Evolutionary conservation across 306 rosid species (phyloP).

Genomic region (Malus sylvestris): DNA sequence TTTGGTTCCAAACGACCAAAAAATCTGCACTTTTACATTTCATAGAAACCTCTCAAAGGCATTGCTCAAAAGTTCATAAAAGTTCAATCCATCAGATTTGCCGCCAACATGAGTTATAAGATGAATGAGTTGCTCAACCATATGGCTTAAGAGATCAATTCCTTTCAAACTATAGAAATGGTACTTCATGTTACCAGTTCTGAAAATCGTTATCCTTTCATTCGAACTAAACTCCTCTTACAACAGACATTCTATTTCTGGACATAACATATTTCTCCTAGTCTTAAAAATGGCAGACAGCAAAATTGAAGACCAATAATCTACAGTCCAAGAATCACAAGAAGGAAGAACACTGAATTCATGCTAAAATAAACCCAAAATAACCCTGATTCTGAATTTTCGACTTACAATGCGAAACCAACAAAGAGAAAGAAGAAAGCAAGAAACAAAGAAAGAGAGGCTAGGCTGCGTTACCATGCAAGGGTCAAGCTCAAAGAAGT

Average conservation of each 20-base stretch:
- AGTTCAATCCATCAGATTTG: not conserved
- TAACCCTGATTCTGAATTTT: not conserved
- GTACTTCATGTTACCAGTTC: not conserved
- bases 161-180: not conserved
- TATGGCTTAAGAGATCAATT: not conserved
- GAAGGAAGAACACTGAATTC: not conserved
- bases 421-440: not conserved
- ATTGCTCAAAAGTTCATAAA: not conserved
- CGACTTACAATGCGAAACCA: not conserved
- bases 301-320: not conserved
- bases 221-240: not conserved
- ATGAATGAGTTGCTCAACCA: not conserved
- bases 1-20: not conserved
- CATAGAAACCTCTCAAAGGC: not conserved
- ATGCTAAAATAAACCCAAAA: not conserved
- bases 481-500: slow-evolving; percentile 80
- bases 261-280: not conserved
- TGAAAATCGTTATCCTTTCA: not conserved
- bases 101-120: not conserved
- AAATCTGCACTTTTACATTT: not conserved
- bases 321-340: not conserved
- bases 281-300: not conserved
- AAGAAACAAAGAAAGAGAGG: not conserved
- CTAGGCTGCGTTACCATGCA: slow-evolving; percentile 37
- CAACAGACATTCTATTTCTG: not conserved